Percentiles rank a stretch among this genome's conserved stretches.
These are phyloP conservation scores for Leptographium flavum DNA, from an alignment of 2,329 filamentous ascomycete genomes.

Conservation along the genomic window DNA sequence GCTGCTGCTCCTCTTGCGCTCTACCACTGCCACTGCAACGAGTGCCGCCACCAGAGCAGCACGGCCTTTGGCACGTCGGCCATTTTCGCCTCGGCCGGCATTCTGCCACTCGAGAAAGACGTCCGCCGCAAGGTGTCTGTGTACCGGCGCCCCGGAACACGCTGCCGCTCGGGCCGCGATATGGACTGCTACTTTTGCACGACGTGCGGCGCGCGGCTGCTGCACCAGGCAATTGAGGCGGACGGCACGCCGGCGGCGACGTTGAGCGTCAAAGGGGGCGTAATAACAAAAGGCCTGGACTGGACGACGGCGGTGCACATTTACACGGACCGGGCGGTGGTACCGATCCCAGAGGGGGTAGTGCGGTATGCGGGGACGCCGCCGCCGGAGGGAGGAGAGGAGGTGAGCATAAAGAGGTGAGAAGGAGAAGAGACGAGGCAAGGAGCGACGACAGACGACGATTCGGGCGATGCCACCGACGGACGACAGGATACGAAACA, in stretches of 20 bases:
- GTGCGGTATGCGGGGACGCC: slow-evolving; percentile 9
- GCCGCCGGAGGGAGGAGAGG: neutral
- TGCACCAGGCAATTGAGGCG: slow-evolving; percentile 25
- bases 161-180: slow-evolving; percentile 5
- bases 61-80: slow-evolving; percentile 21
- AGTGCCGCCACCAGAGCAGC: slow-evolving; percentile 50
- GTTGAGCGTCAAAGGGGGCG: slow-evolving; percentile 32
- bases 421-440: neutral
- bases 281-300: slow-evolving; percentile 23
- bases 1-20: slow-evolving; percentile 43
- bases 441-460: too few species aligned
- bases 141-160: slow-evolving; percentile 5
- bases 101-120: slow-evolving; percentile 4
- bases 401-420: neutral
- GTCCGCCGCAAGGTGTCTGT: slow-evolving; percentile 1
- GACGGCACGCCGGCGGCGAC: slow-evolving; percentile 23
- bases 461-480: too few species aligned
- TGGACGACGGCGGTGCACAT: slow-evolving; percentile 29
- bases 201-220: slow-evolving; percentile 26
- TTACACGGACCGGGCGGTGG: slow-evolving; percentile 27
- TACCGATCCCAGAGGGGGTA: slow-evolving; percentile 25
- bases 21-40: slow-evolving; percentile 57
- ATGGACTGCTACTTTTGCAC: slow-evolving; percentile 17
- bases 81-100: slow-evolving; percentile 5
- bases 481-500: too few species aligned